These are phyloP conservation scores for Hansenula anomala DNA, from an alignment of 1,139 yeast genomes.

Conservation along the genomic window DNA sequence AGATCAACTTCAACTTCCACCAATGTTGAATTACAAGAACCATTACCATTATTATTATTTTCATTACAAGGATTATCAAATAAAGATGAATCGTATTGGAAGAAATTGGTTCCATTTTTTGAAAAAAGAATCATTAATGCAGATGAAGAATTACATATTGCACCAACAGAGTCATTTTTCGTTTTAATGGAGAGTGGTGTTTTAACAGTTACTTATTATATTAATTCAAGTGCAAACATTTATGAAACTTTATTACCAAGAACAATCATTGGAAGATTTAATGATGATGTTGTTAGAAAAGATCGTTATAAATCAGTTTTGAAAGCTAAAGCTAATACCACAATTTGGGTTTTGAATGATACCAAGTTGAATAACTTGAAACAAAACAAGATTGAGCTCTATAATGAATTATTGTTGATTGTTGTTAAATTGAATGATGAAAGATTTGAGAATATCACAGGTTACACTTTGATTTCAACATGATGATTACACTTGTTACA, in stretches of 20 bases:
- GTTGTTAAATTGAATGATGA: conserved; percentile 65
- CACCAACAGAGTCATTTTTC: conserved; percentile 45
- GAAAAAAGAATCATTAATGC: conserved; percentile 32
- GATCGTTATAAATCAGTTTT: conserved; percentile 18
- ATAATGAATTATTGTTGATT: conserved; percentile 62
- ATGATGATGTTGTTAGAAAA: conserved; percentile 15
- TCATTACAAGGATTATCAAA: conserved; percentile 65
- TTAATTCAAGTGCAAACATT: conserved; percentile 35
- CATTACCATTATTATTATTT: conserved; percentile 64
- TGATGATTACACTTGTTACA: conserved; percentile 7
- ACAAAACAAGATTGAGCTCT: conserved; percentile 41
- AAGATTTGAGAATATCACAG: conserved; percentile 68
- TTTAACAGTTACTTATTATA: conserved; percentile 55
- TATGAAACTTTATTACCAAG: conserved; percentile 82
- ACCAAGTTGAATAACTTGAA: conserved; percentile 39
- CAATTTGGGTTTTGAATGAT: conserved; percentile 67
- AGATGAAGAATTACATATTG: conserved; percentile 5
- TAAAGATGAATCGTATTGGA: conserved; percentile 65
- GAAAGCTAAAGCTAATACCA: conserved; percentile 41
- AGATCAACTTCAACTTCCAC: conserved; percentile 5
- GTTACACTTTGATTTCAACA: conserved; percentile 58
- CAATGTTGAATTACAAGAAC: conserved; percentile 35
- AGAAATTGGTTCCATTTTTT: conserved; percentile 47
- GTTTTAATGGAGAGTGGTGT: conserved; percentile 80
- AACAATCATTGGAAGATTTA: conserved; percentile 68